Conservation (phyloP, 2,329 filamentous ascomycete genomes). For the Chrysoporthe austroafricana region DNA sequence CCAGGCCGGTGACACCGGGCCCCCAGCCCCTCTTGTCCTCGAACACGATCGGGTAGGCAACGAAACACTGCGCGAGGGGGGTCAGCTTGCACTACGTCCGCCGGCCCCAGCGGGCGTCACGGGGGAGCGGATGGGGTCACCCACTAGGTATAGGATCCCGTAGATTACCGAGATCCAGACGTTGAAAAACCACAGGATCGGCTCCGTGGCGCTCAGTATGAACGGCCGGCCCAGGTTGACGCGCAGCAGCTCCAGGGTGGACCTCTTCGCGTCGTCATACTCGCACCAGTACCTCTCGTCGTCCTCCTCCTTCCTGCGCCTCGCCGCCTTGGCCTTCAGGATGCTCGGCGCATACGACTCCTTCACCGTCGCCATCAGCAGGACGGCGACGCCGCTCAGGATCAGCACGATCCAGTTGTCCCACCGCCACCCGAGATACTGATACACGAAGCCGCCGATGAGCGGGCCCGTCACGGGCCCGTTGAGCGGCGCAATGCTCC, state of each 20-base stretch:
- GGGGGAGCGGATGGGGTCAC: not conserved
- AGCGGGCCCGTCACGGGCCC: conserved; percentile 64
- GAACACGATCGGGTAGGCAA: conserved; percentile 88
- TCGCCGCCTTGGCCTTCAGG: conserved; percentile 67
- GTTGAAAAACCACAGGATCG: conserved; percentile 75
- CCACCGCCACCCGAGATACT: conserved; percentile 87
- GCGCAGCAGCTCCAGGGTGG: conserved; percentile 69
- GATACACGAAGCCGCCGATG: conserved; percentile 79
- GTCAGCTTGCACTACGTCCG: not conserved
- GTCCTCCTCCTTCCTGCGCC: conserved; percentile 67
- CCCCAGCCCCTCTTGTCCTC: conserved; percentile 75
- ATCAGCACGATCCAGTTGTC: conserved; percentile 82
- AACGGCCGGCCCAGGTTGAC: conserved; percentile 79
- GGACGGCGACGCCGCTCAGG: conserved; percentile 63
- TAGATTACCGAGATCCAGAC: conserved; percentile 82
- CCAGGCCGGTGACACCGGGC: conserved; percentile 72
- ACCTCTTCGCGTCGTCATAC: conserved; percentile 70
- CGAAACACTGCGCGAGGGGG: conserved; percentile 63
- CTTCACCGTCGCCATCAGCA: conserved; percentile 62
- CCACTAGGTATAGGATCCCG: conserved; percentile 62
- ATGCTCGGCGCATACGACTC: conserved; percentile 80
- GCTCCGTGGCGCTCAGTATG: conserved; percentile 76
- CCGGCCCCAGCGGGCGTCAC: not conserved
- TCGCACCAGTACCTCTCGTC: conserved; percentile 78
- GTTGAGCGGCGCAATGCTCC: conserved; percentile 84